Evolutionary conservation across 108 stramenopile species (phyloP).

Genomic region (Thalassiosira profunda): DNA sequence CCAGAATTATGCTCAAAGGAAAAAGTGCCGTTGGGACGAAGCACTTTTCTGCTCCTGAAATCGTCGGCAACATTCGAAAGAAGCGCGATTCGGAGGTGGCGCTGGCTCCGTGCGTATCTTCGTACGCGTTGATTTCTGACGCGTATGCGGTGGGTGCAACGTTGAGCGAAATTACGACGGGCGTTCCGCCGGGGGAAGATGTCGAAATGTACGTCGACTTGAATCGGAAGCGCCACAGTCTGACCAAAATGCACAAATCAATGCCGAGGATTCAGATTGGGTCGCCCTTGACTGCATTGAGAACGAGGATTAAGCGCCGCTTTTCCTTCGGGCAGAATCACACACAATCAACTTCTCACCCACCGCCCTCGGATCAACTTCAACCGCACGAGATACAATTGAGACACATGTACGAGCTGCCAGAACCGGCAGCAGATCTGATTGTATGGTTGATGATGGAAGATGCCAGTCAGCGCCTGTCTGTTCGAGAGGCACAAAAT

Average conservation of each 20-base stretch:
- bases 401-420: conserved; percentile 63
- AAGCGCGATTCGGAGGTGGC: conserved; percentile 55
- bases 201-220: conserved; percentile 1
- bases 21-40: conserved; percentile 79
- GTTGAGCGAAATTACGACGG: conserved; percentile 68
- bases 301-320: too few species aligned
- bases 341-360: too few species aligned
- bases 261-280: too few species aligned
- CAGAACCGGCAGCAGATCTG: conserved; percentile 58
- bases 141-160: conserved; percentile 88
- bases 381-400: conserved; percentile 29
- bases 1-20: conserved; percentile 3
- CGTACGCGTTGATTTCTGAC: conserved; percentile 88
- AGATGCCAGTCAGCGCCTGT: conserved; percentile 68
- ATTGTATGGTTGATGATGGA: conserved; percentile 57
- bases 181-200: conserved; percentile 81
- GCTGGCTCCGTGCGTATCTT: conserved; percentile 74
- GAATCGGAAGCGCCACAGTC: conserved; percentile 14
- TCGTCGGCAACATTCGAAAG: conserved; percentile 53
- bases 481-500: conserved; percentile 78
- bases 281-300: too few species aligned
- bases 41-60: conserved; percentile 86
- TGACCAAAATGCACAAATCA: too few species aligned
- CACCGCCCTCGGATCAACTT: neutral
- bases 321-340: too few species aligned